Evolutionary conservation across 2,329 filamentous ascomycete genomes (phyloP).

Genomic region (Fusarium secorum): DNA sequence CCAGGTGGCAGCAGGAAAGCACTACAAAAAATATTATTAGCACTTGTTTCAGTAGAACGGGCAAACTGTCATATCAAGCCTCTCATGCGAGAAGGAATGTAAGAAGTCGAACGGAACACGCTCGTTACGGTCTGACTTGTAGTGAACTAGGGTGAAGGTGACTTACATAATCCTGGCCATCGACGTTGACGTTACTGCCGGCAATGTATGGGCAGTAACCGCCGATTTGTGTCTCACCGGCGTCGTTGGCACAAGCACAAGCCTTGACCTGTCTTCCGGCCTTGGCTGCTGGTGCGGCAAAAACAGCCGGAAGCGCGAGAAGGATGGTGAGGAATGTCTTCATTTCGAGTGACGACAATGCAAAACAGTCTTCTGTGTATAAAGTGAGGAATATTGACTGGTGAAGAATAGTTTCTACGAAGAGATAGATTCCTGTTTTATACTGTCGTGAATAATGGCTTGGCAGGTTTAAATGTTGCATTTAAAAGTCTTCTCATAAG

Average conservation of each 20-base stretch:
- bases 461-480: neutral
- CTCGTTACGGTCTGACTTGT: too few species aligned
- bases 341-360: rapidly evolving
- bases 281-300: neutral
- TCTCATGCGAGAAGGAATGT: rapidly evolving
- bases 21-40: neutral
- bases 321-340: neutral
- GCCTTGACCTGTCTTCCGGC: neutral
- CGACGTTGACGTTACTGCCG: neutral
- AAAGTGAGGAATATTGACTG: rapidly evolving
- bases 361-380: rapidly evolving
- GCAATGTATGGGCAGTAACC: neutral
- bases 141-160: rapidly evolving
- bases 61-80: neutral
- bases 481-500: rapidly evolving
- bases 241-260: neutral
- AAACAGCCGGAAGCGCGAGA: neutral
- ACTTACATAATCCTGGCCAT: neutral
- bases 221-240: neutral
- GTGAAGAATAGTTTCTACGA: rapidly evolving
- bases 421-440: neutral
- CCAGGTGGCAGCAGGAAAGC: neutral
- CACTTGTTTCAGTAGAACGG: neutral
- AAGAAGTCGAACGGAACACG: rapidly evolving
- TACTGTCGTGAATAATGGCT: rapidly evolving